Evolutionary conservation across 2,329 filamentous ascomycete genomes (phyloP).

Genomic region (Xylariaceae sp.): DNA sequence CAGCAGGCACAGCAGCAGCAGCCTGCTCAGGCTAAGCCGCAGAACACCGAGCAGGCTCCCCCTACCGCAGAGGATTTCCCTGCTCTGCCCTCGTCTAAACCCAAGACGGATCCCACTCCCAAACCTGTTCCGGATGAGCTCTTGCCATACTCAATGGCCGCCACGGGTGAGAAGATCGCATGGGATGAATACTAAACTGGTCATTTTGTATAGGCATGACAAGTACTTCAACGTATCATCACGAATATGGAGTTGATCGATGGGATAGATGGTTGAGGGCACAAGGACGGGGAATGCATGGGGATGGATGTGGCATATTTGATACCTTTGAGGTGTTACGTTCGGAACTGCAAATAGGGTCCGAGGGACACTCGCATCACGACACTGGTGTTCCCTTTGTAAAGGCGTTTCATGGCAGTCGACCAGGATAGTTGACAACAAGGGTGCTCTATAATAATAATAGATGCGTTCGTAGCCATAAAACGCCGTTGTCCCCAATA

Average conservation of each 20-base stretch:
- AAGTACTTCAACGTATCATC: not conserved
- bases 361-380: not conserved
- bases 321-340: not conserved
- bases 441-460: constrained; percentile 13
- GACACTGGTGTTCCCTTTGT: not conserved
- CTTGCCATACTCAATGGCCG: constrained; percentile 28
- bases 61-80: constrained; percentile 38
- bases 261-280: not conserved
- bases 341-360: not conserved
- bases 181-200: constrained; percentile 55
- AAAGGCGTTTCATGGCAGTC: not conserved
- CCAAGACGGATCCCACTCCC: constrained; percentile 28
- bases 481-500: not conserved
- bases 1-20: constrained; percentile 13
- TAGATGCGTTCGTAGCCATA: constrained; percentile 9
- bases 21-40: no score
- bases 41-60: constrained; percentile 27
- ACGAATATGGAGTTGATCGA: not conserved
- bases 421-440: constrained; percentile 1
- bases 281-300: not conserved
- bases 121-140: constrained; percentile 17
- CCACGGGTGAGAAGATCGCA: constrained; percentile 38
- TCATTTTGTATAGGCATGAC: constrained; percentile 41
- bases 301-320: not conserved
- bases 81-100: constrained; percentile 32